Percentiles rank a stretch among this genome's conserved stretches.
Evolutionary conservation across 768 basidiomycete genomes (phyloP).

Genomic region (Xerocomellus dryophilus): DNA sequence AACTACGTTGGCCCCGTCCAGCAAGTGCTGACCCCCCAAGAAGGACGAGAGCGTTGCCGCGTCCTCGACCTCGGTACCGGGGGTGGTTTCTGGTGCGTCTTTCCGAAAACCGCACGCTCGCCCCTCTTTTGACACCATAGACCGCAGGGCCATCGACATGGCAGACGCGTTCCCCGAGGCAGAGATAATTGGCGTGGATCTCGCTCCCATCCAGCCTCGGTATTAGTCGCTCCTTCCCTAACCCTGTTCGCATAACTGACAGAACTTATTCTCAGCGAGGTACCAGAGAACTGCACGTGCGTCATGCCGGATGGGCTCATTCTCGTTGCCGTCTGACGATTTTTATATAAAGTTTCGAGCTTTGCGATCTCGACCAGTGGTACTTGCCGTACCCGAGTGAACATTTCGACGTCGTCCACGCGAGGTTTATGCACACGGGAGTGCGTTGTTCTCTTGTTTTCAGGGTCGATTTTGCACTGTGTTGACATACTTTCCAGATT

Average conservation of each 20-base stretch:
- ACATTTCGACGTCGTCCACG: slow-evolving; percentile 68
- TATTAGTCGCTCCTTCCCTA: slow-evolving; percentile 28
- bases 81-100: slow-evolving; percentile 54
- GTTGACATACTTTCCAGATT: slow-evolving; percentile 42
- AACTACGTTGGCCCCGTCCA: slow-evolving; percentile 67
- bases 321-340: slow-evolving; percentile 3
- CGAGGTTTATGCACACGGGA: slow-evolving; percentile 65
- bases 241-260: slow-evolving; percentile 13
- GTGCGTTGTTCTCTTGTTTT: slow-evolving; percentile 26
- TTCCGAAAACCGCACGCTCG: background rate
- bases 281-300: slow-evolving; percentile 73
- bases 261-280: slow-evolving; percentile 40
- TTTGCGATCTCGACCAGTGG: slow-evolving; percentile 62
- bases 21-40: slow-evolving; percentile 44
- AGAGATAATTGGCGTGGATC: slow-evolving; percentile 67
- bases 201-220: slow-evolving; percentile 72
- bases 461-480: slow-evolving; percentile 1
- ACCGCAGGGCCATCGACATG: slow-evolving; percentile 63
- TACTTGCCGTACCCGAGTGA: slow-evolving; percentile 61
- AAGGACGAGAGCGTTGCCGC: slow-evolving; percentile 30
- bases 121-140: background rate
- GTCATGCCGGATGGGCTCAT: slow-evolving; percentile 24
- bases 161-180: slow-evolving; percentile 68
- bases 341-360: slow-evolving; percentile 53
- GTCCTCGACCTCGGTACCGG: slow-evolving; percentile 73